Conservation (phyloP, 805 yeast genomes). For the Pichia californica region DNA sequence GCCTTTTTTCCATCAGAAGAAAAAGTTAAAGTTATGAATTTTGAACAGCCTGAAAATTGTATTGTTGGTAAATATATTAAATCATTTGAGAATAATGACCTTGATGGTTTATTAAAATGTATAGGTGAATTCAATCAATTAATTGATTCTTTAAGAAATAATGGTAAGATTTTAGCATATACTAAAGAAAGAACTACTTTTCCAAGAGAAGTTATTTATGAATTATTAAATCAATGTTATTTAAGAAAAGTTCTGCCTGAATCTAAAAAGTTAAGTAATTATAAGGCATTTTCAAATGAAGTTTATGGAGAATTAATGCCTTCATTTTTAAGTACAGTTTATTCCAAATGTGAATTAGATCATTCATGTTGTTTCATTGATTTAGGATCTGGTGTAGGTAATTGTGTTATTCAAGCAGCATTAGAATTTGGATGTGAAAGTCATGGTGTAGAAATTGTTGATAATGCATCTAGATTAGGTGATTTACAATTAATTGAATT, state of each 20-base stretch:
- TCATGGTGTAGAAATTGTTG: conserved; percentile 89
- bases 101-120: conserved; percentile 5
- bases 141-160: conserved; percentile 30
- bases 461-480: conserved; percentile 67
- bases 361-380: conserved; percentile 65
- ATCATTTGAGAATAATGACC: conserved; percentile 24
- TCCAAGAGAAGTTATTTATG: conserved; percentile 49
- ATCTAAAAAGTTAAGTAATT: conserved; percentile 53
- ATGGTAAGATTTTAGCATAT: conserved; percentile 22
- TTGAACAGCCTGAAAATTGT: conserved; percentile 31
- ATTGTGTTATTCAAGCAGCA: conserved; percentile 85
- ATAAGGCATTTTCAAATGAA: conserved; percentile 82
- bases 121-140: conserved; percentile 41
- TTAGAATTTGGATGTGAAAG: conserved; percentile 77
- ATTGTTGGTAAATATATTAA: conserved; percentile 34
- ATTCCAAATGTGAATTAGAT: conserved; percentile 49
- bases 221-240: conserved; percentile 65
- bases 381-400: conserved; percentile 92
- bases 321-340: conserved; percentile 60
- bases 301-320: conserved; percentile 92
- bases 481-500: conserved; percentile 54
- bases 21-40: conserved; percentile 28
- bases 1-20: conserved; percentile 36
- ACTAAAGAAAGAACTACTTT: conserved; percentile 19
- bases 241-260: conserved; percentile 74